Evolutionary conservation across 352 stramenopile species (phyloP).

Genomic region (Aphanomyces astaci): DNA sequence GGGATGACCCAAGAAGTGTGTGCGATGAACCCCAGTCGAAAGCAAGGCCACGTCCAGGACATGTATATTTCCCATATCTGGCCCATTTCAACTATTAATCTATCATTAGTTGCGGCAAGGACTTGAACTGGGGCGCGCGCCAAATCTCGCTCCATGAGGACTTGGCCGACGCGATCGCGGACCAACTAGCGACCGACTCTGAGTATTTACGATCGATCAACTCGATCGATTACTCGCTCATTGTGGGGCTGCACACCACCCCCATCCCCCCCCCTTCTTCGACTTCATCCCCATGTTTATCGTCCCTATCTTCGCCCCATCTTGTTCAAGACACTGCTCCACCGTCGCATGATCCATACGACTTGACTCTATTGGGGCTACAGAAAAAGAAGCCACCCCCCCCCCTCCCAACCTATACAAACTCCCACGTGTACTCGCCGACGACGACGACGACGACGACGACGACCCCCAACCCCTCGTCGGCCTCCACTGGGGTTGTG

Average conservation of each 20-base stretch:
- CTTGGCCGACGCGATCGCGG: slow-evolving; percentile 60
- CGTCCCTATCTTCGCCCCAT: too few relatives aligned
- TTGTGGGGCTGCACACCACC: slow-evolving; percentile 82
- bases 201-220: slow-evolving; percentile 92
- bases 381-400: not conserved
- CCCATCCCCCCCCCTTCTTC: too few relatives aligned
- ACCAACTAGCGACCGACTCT: slow-evolving; percentile 86
- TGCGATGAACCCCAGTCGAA: slow-evolving; percentile 48
- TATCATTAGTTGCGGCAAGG: slow-evolving; percentile 48
- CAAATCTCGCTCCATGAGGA: slow-evolving; percentile 61
- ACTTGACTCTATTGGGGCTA: not conserved
- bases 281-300: too few relatives aligned
- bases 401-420: not conserved
- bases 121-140: slow-evolving; percentile 80
- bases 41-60: slow-evolving; percentile 65
- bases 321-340: too few relatives aligned
- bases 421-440: not conserved
- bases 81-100: not conserved
- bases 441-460: not conserved
- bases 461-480: not conserved
- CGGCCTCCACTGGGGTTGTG: not conserved
- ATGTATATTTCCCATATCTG: slow-evolving; percentile 24
- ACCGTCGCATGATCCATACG: not conserved
- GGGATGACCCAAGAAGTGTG: slow-evolving; percentile 77
- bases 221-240: slow-evolving; percentile 96